A percentile compares a stretch with the other conserved stretches of the same genome.
These are phyloP conservation scores for Saccharomyces hybrid DNA, from an alignment of 1,139 yeast genomes.

Conservation along the genomic window DNA sequence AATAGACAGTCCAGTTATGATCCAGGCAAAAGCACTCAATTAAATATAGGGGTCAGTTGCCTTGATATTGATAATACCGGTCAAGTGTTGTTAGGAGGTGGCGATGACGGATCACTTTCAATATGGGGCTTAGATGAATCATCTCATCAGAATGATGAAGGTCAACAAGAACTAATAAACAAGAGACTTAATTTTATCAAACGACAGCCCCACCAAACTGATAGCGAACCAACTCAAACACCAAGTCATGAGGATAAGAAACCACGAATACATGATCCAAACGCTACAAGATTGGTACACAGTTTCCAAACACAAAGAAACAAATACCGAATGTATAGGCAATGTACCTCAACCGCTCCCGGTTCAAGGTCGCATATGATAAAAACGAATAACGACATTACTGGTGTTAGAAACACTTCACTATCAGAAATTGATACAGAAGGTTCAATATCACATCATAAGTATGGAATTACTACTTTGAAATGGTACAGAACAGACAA, in stretches of 20 bases:
- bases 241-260: not conserved
- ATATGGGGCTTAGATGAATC: slow-evolving; percentile 46
- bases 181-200: slow-evolving; percentile 4
- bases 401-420: not conserved
- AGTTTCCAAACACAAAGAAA: slow-evolving; percentile 19
- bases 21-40: slow-evolving; percentile 1
- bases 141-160: slow-evolving; percentile 16
- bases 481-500: slow-evolving; percentile 89
- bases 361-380: not conserved
- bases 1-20: not conserved
- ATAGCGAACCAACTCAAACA: not conserved
- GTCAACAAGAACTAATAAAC: slow-evolving; percentile 5
- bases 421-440: not conserved
- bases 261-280: not conserved
- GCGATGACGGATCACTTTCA: slow-evolving; percentile 67
- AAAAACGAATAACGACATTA: not conserved
- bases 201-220: slow-evolving; percentile 3
- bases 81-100: slow-evolving; percentile 56
- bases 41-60: slow-evolving; percentile 40
- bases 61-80: slow-evolving; percentile 54
- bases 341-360: slow-evolving; percentile 28
- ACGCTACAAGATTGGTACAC: slow-evolving; percentile 19
- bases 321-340: slow-evolving; percentile 37
- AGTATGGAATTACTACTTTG: slow-evolving; percentile 64
- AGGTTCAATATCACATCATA: slow-evolving; percentile 36